Conservation (phyloP, 106 monocot genomes). For the Dendrobium nobile region DNA sequence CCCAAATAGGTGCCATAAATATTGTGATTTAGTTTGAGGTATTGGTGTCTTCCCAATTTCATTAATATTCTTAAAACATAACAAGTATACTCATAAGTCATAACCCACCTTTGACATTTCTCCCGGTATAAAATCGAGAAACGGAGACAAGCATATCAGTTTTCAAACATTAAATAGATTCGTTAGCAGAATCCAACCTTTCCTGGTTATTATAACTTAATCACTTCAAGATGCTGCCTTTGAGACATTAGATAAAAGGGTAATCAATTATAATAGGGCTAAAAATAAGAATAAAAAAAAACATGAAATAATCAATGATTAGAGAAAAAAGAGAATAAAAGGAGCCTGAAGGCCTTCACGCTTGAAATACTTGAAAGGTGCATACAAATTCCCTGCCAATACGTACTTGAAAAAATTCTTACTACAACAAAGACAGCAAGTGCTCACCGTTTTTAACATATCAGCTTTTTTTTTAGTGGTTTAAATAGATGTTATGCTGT, state of each 20-base stretch:
- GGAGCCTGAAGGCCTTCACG: slow-evolving; percentile 17
- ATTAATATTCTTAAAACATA: no score
- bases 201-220: not conserved
- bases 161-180: not conserved
- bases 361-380: slow-evolving; percentile 45
- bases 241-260: not conserved
- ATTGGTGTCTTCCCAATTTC: no score
- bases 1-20: no score
- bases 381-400: slow-evolving; percentile 44
- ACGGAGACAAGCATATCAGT: not conserved
- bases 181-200: not conserved
- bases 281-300: not conserved
- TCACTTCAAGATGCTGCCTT: not conserved
- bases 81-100: no score
- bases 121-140: no score
- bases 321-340: not conserved
- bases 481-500: no score
- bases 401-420: slow-evolving; percentile 54
- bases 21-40: no score
- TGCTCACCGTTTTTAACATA: no score
- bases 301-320: not conserved
- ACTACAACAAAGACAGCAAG: no score
- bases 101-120: no score
- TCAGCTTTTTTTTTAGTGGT: no score
- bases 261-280: not conserved